Evolutionary conservation across 768 basidiomycete genomes (phyloP), one percentile per base, ranked within the genome.

Genomic region (Psilocybe azurescens): DNA sequence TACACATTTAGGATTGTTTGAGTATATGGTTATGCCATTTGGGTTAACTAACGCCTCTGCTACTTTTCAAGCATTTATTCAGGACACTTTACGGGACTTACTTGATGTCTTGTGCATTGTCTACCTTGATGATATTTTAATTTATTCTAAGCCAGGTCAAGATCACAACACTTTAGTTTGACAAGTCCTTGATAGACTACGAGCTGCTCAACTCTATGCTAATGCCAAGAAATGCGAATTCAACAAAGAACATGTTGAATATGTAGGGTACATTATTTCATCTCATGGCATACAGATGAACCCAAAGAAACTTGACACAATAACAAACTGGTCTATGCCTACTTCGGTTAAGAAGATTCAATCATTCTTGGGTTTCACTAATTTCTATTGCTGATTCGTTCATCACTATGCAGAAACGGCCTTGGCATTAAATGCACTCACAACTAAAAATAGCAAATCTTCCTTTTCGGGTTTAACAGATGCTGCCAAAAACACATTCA

Each of bases 341-440:
- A 24, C 14, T 53, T 38, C 54, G 7, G 29, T 18, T 30, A 71
- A 72, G 28, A 70, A 81, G 20, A 53, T 81, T 1, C 76, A 77
- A 67, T 68, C 68, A 2, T 84, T 83, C 68, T 59, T 83, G 1
- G 79, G 80, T 6, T 82, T 84, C 58, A 65, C 70, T 3, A 83
- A 82, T 67, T 84, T 81, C 62, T 84, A 83, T 55, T 60, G 75
- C 2, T 52, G 73, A 0, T 83, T 83, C 68, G 78, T 83, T 14
- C 3, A 66, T 18, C 59, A 73, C n/a, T 83, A 73, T 62, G 69
- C 76, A 3, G 10, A 68, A 11, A 77, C 78, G 30, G 70, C 73
- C 5, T 60, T 72, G 10, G 75, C 77, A 1, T 58, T 81, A 2
- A 74, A 61, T 18, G 10, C 32, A 13, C 61, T 69, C 9, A 74